Conservation (phyloP, 805 yeast species). For the Isabelozyma heimii region DNA sequence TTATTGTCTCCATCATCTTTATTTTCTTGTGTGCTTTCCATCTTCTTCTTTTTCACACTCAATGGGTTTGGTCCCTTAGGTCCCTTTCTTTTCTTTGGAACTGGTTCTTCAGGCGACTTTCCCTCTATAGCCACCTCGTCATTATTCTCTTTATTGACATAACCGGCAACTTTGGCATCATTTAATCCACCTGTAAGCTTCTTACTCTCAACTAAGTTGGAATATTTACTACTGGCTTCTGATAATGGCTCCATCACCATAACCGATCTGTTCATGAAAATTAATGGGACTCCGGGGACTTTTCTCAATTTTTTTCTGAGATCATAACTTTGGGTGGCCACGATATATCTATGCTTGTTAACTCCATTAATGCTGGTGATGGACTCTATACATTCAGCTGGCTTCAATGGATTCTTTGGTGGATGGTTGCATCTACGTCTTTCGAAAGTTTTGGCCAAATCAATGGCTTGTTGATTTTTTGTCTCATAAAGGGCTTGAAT, state of each 20-base stretch:
- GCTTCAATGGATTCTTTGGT: constrained; percentile 57
- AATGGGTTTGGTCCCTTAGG: constrained; percentile 88
- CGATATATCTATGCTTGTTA: constrained; percentile 87
- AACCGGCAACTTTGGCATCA: constrained; percentile 51
- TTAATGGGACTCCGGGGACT: constrained; percentile 86
- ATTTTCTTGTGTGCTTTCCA: constrained; percentile 10
- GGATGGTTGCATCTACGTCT: constrained; percentile 91
- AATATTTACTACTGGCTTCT: constrained; percentile 50
- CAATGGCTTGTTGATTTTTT: constrained; percentile 73
- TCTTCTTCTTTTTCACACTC: constrained; percentile 76
- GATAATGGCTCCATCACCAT: constrained; percentile 96
- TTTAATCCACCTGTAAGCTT: constrained; percentile 82
- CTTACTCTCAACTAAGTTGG: constrained; percentile 51
- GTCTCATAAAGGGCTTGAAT: constrained; percentile 79
- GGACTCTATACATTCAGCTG: constrained; percentile 72
- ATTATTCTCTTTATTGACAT: constrained; percentile 13
- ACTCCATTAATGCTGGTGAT: constrained; percentile 68
- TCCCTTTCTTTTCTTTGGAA: constrained; percentile 55
- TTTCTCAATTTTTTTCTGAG: constrained; percentile 67
- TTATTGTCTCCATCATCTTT: constrained; percentile 5
- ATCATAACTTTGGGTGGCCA: constrained; percentile 77
- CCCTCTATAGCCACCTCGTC: constrained; percentile 15
- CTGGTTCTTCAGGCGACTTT: constrained; percentile 8
- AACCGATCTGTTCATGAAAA: constrained; percentile 86
- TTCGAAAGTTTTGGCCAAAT: constrained; percentile 77